A percentile compares a stretch with the other conserved stretches of the same genome.
Evolutionary conservation across 163 green algal genomes (phyloP).

Genomic region (Trebouxiophyceae sp.): DNA sequence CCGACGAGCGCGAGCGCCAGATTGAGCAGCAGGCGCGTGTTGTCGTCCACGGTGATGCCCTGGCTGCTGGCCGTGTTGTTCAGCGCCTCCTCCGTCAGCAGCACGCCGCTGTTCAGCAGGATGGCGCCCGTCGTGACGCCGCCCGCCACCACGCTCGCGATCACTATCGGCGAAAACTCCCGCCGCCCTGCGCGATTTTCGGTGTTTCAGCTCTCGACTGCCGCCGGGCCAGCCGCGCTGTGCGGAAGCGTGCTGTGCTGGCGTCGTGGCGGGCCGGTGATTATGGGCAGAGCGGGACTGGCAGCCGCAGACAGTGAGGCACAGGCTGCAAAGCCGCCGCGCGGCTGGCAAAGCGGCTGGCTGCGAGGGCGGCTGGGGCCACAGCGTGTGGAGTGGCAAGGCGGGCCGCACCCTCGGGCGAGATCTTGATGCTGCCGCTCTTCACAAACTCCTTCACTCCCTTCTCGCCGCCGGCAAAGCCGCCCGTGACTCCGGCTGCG

Average conservation of each 20-base stretch:
- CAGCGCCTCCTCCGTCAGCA: constrained; percentile 27
- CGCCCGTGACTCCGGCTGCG: constrained; percentile 52
- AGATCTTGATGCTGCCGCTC: constrained; percentile 44
- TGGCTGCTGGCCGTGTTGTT: not conserved
- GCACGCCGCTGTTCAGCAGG: constrained; percentile 44
- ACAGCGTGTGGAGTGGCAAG: not conserved
- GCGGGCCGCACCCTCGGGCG: not conserved
- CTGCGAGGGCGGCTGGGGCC: not conserved
- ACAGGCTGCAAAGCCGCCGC: too few relatives aligned
- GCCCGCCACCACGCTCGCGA: constrained; percentile 51
- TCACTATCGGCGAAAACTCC: constrained; percentile 53
- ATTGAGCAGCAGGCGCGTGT: constrained; percentile 28
- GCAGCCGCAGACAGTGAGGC: too few relatives aligned
- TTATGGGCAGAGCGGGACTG: too few relatives aligned
- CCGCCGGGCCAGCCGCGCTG: not conserved
- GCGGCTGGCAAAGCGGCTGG: not conserved
- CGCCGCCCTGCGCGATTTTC: not conserved
- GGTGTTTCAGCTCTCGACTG: not conserved
- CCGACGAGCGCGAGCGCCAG: constrained; percentile 20
- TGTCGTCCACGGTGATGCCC: constrained; percentile 18
- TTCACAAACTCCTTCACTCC: constrained; percentile 66
- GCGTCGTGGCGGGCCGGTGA: too few relatives aligned
- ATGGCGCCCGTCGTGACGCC: constrained; percentile 50
- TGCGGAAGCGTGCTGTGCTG: too few relatives aligned
- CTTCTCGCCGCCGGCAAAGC: constrained; percentile 78